Evolutionary conservation across 352 stramenopile genomes (phyloP).

Genomic region (Pythium vanterpoolii): DNA sequence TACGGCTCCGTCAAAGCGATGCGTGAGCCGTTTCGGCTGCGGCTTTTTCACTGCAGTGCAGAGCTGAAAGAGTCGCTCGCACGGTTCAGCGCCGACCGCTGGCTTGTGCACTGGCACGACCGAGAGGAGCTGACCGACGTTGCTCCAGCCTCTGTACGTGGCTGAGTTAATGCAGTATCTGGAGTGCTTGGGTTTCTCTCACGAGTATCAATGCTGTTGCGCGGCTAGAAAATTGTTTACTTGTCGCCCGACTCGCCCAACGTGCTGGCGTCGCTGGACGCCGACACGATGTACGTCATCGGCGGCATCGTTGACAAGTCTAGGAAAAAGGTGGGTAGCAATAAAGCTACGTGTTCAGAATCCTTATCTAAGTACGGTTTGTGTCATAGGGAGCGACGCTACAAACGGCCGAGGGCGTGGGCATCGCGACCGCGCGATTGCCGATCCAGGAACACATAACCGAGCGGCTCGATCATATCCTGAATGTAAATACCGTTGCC

Average conservation of each 20-base stretch:
- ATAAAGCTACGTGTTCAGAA: not conserved
- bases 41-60: slow-evolving; percentile 54
- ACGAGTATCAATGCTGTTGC: no score
- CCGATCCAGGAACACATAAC: slow-evolving; percentile 73
- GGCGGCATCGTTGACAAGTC: slow-evolving; percentile 81
- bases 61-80: slow-evolving; percentile 44
- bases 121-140: slow-evolving; percentile 31
- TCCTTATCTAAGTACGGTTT: not conserved
- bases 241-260: slow-evolving; percentile 71
- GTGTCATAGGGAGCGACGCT: slow-evolving; percentile 39
- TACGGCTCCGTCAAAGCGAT: slow-evolving; percentile 69
- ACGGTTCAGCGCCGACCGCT: slow-evolving; percentile 61
- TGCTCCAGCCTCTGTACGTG: slow-evolving; percentile 27
- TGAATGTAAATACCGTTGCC: slow-evolving; percentile 79
- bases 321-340: slow-evolving; percentile 46
- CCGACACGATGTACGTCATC: slow-evolving; percentile 74
- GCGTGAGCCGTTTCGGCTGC: slow-evolving; percentile 55
- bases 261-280: slow-evolving; percentile 53
- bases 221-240: slow-evolving; percentile 71
- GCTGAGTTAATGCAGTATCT: no score
- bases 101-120: slow-evolving; percentile 56
- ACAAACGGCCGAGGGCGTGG: slow-evolving; percentile 38
- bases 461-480: slow-evolving; percentile 67
- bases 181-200: no score
- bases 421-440: slow-evolving; percentile 53